Evolutionary conservation across 2,329 filamentous ascomycete genomes (phyloP).

Genomic region (Ophiostoma himal-ulmi): DNA sequence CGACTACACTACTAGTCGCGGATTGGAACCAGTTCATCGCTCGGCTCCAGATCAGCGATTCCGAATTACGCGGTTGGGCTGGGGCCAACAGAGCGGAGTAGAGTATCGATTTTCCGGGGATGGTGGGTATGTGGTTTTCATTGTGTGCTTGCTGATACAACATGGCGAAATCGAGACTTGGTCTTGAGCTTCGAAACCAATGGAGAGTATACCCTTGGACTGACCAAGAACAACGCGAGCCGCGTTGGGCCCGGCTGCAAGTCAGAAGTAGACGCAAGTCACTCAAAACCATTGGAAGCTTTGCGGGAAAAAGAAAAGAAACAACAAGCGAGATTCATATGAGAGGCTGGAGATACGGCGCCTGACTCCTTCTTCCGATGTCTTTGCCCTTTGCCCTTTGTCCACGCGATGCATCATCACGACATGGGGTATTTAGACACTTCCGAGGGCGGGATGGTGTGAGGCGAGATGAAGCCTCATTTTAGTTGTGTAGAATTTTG

Average conservation of each 20-base stretch:
- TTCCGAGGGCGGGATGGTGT: not conserved
- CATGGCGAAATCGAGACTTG: not conserved
- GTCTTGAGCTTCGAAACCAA: no score
- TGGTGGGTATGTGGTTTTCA: not conserved
- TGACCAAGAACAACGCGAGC: not conserved
- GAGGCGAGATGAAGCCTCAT: not conserved
- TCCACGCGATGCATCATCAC: not conserved
- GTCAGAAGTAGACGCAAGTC: not conserved
- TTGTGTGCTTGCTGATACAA: not conserved
- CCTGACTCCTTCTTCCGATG: not conserved
- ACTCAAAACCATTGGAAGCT: not conserved
- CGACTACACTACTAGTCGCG: not conserved
- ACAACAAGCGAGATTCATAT: not conserved
- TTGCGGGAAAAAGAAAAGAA: not conserved
- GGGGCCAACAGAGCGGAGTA: not conserved
- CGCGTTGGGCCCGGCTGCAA: not conserved
- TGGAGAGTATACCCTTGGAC: not conserved
- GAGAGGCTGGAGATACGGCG: not conserved
- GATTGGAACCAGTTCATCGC: constrained; percentile 9
- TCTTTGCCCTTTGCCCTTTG: not conserved
- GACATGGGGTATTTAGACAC: not conserved
- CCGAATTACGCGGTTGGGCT: not conserved
- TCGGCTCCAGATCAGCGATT: not conserved
- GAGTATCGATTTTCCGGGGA: not conserved
- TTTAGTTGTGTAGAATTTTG: not conserved